Base-by-base conservation (phyloP, 129 eudicot species). In the Calendula officinalis region DNA sequence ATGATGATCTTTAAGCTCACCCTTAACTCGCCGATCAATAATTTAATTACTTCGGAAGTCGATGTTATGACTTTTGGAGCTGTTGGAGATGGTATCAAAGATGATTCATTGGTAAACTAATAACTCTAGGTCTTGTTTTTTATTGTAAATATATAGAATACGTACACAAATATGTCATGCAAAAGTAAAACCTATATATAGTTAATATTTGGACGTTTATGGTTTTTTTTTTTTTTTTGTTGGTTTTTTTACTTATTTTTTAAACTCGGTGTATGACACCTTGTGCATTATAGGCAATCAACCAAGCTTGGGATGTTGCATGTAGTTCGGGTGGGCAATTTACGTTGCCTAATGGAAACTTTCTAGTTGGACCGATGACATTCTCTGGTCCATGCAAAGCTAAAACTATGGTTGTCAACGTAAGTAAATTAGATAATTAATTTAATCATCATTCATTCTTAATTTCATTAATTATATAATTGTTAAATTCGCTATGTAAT, bases 1-100 rank as follows among this genome's bases (percentile, higher is more conserved):
- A 12, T 57, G 22, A 34, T 50, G 22, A 50, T 7, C n/a, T 6
- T 41, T 7, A 54, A 62, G 41, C 15, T 30, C 45, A 32, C n/a
- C n/a, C 1, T 4, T 7, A 12, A 50, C 13, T 39, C 9, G 34
- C 62, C 40, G 33, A 44, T 45, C 33, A 37, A 34, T 10, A 40
- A 13, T 49, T 2, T 34, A 7, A 41, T 56, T 55, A 41, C 43
- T 50, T 27, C 53, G 0, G 59, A 51, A 14, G 33, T 38, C 44
- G 62, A 81, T 68, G 80, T 72, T 1, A 60, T 12, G 44, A 22
- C 40, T 5, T 73, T 46, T 72, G 82, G 76, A 61, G 86, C 74
- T 49, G 8, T 67, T 5, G 82, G 76, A 51, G 62, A 80, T 66
- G 85, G 75, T 13, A 10, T 22, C n/a, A 51, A 48, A 8, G 67